Conservation (phyloP, 768 basidiomycete genomes). For the Mycena rebaudengoi region DNA sequence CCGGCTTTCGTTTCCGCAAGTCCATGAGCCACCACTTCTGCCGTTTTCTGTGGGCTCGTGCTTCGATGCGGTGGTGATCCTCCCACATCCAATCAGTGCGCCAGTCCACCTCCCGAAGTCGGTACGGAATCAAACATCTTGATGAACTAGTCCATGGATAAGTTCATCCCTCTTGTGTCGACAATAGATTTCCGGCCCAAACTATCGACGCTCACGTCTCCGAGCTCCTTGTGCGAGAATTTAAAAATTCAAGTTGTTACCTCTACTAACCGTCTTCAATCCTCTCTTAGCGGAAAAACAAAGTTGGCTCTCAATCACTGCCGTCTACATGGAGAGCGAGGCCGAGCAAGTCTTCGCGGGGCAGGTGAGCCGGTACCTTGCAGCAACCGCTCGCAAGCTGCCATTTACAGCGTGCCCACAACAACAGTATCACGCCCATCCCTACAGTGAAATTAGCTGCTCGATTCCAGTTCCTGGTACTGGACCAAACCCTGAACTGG, state of each 20-base stretch:
- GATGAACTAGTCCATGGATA: no score
- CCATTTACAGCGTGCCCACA: no score
- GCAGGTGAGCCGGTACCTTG: neutral
- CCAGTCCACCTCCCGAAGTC: neutral
- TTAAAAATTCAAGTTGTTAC: neutral
- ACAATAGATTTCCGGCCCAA: neutral
- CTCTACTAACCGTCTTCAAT: neutral
- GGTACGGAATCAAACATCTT: neutral
- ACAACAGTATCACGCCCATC: neutral
- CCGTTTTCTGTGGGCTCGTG: neutral
- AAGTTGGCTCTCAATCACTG: neutral
- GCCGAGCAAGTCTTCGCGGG: neutral
- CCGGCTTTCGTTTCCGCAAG: neutral
- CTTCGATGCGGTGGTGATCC: neutral
- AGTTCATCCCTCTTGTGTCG: neutral
- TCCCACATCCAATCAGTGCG: constrained; percentile 15
- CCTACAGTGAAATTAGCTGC: neutral
- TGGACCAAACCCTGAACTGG: neutral
- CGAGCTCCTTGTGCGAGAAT: neutral
- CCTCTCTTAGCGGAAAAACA: neutral
- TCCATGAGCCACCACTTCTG: neutral
- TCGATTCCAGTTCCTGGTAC: neutral
- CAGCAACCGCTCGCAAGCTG: no score
- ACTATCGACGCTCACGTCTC: neutral
- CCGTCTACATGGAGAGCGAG: neutral